A percentile compares a stretch with the other conserved stretches of the same genome.
Conservation (phyloP, 2,329 filamentous ascomycete species). For the Talaromyces pinophilus region DNA sequence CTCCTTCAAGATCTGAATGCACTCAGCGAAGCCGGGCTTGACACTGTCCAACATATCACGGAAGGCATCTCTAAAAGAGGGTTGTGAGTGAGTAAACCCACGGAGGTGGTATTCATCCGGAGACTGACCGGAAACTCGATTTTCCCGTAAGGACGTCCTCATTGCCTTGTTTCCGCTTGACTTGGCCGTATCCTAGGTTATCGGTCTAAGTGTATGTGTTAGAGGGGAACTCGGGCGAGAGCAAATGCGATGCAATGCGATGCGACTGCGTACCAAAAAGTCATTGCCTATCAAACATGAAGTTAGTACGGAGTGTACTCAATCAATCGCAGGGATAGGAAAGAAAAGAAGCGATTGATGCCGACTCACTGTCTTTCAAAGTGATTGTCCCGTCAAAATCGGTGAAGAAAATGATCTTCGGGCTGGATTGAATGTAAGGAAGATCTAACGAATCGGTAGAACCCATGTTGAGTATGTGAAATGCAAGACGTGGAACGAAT, state of each 20-base stretch:
- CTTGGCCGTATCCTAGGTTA: constrained; percentile 79
- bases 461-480: constrained; percentile 31
- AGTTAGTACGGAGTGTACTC: background rate
- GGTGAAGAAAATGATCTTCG: constrained; percentile 96
- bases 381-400: constrained; percentile 98
- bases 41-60: constrained; percentile 89
- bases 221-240: background rate
- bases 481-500: background rate
- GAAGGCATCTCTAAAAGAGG: constrained; percentile 68
- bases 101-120: background rate
- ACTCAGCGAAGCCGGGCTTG: constrained; percentile 75
- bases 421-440: constrained; percentile 57
- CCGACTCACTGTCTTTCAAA: constrained; percentile 61
- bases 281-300: constrained; percentile 60
- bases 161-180: constrained; percentile 71
- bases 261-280: constrained; percentile 53
- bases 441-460: constrained; percentile 37
- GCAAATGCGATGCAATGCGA: background rate
- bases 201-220: constrained; percentile 73
- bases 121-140: constrained; percentile 66
- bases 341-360: background rate
- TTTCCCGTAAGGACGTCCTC: constrained; percentile 71
- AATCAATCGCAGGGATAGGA: background rate
- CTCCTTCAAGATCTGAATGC: constrained; percentile 72
- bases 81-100: background rate